Conservation (phyloP, 495 filamentous ascomycete genomes). For the Hypoxylon subgilvum region DNA sequence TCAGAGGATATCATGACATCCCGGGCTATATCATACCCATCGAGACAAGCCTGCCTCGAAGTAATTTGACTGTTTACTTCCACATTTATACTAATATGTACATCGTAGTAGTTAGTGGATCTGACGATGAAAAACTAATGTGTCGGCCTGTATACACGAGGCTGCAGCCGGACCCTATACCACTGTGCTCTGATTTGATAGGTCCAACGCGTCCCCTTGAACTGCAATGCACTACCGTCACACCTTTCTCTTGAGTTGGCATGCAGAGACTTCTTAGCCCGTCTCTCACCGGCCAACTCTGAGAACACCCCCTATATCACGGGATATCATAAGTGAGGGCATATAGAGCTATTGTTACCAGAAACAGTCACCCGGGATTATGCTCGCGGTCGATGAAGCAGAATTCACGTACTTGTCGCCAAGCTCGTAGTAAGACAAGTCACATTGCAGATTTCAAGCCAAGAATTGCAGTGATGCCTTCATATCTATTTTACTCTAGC, state of each 20-base stretch:
- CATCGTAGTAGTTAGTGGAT: too few relatives aligned
- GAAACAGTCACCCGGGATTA: conserved; percentile 29
- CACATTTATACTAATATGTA: too few relatives aligned
- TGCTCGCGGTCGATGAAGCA: conserved; percentile 10
- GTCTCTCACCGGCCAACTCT: conserved; percentile 11
- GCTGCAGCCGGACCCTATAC: conserved; percentile 17
- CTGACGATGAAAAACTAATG: conserved; percentile 15
- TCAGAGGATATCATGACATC: conserved; percentile 21
- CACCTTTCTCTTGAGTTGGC: conserved; percentile 27
- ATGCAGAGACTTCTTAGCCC: conserved; percentile 23
- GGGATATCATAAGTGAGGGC: conserved; percentile 6
- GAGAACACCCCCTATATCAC: conserved; percentile 8
- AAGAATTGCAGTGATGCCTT: conserved; percentile 38
- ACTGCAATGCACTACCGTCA: conserved; percentile 29
- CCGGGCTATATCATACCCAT: conserved; percentile 24
- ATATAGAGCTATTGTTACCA: conserved; percentile 11
- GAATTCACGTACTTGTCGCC: conserved; percentile 18
- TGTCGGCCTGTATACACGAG: conserved; percentile 20
- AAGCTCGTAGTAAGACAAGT: conserved; percentile 36
- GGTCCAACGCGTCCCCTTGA: conserved; percentile 16
- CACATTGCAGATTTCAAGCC: conserved; percentile 34
- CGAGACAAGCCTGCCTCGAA: conserved; percentile 6
- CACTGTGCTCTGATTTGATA: conserved; percentile 11
- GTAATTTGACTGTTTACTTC: conserved; percentile 20
- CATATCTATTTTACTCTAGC: conserved; percentile 37